Percentiles rank a stretch among this genome's conserved stretches.
phyloP scores from a whole-genome alignment of 2,329 filamentous ascomycete genomes.

The Fusarium ramigenum region DNA sequence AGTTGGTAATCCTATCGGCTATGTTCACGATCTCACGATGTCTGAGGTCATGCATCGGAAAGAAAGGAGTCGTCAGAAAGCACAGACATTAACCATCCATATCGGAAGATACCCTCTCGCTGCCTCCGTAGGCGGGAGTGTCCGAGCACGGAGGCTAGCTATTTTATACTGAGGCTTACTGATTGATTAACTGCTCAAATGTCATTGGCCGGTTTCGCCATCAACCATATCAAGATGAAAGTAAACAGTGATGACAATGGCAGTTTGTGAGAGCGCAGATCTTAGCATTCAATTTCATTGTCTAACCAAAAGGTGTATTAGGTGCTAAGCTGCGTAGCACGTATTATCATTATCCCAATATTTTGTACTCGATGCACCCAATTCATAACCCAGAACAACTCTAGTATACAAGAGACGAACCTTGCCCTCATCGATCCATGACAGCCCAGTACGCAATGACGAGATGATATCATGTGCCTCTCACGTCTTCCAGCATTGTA shows the following conservation, averaged over 20 bases:
- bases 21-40: neutral
- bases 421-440: neutral
- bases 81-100: neutral
- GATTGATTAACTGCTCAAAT: conserved; percentile 40
- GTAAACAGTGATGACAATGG: neutral
- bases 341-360: conserved; percentile 33
- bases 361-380: conserved; percentile 10
- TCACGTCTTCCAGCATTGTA: conserved; percentile 18
- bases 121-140: conserved; percentile 23
- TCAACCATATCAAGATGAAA: neutral
- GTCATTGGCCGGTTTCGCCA: conserved; percentile 24
- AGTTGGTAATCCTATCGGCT: conserved; percentile 29
- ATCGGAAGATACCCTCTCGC: conserved; percentile 21
- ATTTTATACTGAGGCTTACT: conserved; percentile 24
- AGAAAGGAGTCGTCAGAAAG: neutral
- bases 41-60: neutral
- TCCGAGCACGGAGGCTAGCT: conserved; percentile 30
- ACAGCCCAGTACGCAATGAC: conserved; percentile 9
- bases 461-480: conserved; percentile 16
- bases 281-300: neutral
- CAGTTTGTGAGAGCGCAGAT: neutral
- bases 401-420: conserved; percentile 14
- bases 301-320: conserved; percentile 20
- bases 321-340: conserved; percentile 7
- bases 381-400: conserved; percentile 20